phyloP scores from a whole-genome alignment of 2,329 filamentous ascomycete genomes.

The Teratosphaeria epicoccoides region DNA sequence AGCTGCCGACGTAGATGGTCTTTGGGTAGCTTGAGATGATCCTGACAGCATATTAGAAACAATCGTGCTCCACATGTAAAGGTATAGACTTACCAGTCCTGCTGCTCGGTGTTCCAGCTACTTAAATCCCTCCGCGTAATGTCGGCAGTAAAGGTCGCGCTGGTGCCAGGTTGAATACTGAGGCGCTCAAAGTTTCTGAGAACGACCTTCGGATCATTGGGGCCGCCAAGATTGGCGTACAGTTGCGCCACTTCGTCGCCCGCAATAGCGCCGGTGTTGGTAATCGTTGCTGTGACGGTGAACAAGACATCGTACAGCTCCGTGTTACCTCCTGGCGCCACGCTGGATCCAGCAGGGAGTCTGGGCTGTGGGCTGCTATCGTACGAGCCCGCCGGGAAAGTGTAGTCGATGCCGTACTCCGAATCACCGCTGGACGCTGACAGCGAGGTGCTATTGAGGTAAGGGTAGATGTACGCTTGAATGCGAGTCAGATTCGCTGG shows the following conservation, averaged over 20 bases:
- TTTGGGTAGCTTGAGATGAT: slow-evolving; percentile 48
- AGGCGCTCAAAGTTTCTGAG: slow-evolving; percentile 77
- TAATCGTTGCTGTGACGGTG: slow-evolving; percentile 55
- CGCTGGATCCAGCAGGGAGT: slow-evolving; percentile 47
- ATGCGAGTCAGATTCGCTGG: slow-evolving; percentile 47
- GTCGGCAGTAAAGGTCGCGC: slow-evolving; percentile 53
- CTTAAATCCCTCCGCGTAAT: slow-evolving; percentile 72
- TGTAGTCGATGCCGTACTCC: slow-evolving; percentile 53
- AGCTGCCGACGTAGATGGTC: slow-evolving; percentile 50
- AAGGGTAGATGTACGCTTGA: slow-evolving; percentile 58
- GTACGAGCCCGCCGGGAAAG: slow-evolving; percentile 46
- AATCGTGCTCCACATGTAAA: neutral
- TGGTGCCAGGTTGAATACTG: slow-evolving; percentile 58
- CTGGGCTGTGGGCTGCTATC: slow-evolving; percentile 49
- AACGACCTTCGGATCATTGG: slow-evolving; percentile 53
- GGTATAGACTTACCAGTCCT: slow-evolving; percentile 56
- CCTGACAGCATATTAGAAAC: slow-evolving; percentile 8
- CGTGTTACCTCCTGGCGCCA: slow-evolving; percentile 51
- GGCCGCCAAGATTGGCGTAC: slow-evolving; percentile 68
- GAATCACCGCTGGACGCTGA: slow-evolving; percentile 47
- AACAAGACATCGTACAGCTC: slow-evolving; percentile 59
- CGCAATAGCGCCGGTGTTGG: slow-evolving; percentile 54
- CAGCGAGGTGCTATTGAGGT: slow-evolving; percentile 53
- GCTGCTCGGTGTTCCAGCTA: slow-evolving; percentile 70
- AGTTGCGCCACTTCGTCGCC: slow-evolving; percentile 64